These are phyloP conservation scores for Fusarium brachygibbosum DNA, from an alignment of 2,329 filamentous ascomycete genomes.

Conservation along the genomic window DNA sequence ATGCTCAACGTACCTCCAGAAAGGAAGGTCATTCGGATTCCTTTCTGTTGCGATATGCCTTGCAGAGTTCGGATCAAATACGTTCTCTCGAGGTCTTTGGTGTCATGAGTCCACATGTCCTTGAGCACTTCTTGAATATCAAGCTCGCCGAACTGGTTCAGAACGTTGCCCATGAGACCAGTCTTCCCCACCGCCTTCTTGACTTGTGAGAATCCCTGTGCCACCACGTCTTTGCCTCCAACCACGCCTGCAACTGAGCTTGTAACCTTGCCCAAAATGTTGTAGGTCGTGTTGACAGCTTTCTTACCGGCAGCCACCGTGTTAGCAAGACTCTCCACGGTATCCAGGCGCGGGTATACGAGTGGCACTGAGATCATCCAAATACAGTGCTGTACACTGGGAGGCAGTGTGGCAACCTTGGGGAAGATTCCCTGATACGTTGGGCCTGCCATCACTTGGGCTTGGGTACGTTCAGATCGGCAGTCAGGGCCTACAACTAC, in stretches of 20 bases:
- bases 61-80: constrained; percentile 97
- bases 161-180: constrained; percentile 93
- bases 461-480: constrained; percentile 89
- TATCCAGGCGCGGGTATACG: constrained; percentile 90
- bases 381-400: constrained; percentile 94
- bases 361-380: constrained; percentile 95
- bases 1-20: constrained; percentile 75
- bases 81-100: constrained; percentile 95
- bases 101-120: constrained; percentile 98
- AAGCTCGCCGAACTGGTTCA: constrained; percentile 96
- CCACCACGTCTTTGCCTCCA: constrained; percentile 92
- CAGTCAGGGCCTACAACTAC: constrained; percentile 92
- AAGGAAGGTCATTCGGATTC: constrained; percentile 95
- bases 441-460: constrained; percentile 93
- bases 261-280: constrained; percentile 93
- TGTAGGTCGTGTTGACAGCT: constrained; percentile 95
- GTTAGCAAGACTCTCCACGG: constrained; percentile 89
- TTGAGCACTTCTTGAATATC: constrained; percentile 94
- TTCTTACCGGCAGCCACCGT: constrained; percentile 96
- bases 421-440: constrained; percentile 98
- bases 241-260: constrained; percentile 96
- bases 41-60: constrained; percentile 94
- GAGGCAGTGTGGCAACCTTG: constrained; percentile 90
- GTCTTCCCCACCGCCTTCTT: constrained; percentile 97
- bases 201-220: constrained; percentile 91